Conservation (phyloP, 768 basidiomycete genomes). For the Suillus occidentalis region DNA sequence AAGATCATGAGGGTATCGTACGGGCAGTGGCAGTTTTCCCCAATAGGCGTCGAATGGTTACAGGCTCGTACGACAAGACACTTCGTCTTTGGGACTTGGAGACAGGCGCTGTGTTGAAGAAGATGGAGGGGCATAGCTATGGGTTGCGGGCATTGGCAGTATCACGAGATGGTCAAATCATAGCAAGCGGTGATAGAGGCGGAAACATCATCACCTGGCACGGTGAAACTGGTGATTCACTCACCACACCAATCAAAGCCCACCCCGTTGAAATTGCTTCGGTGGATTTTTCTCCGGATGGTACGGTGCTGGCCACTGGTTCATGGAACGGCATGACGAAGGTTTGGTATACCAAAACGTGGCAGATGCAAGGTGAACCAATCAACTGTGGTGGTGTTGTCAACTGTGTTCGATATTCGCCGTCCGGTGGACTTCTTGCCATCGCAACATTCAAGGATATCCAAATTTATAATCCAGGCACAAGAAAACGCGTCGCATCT, state of each 20-base stretch:
- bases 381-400: not conserved
- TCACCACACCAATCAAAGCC: not conserved
- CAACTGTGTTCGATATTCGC: not conserved
- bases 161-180: not conserved
- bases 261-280: accelerated
- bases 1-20: not conserved
- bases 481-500: not conserved
- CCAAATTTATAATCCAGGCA: not conserved
- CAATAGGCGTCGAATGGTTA: not conserved
- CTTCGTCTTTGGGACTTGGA: not conserved
- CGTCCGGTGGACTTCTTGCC: not conserved
- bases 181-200: not conserved
- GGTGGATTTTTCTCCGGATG: not conserved
- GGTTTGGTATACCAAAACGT: not conserved
- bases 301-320: not conserved
- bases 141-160: not conserved
- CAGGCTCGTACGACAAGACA: not conserved
- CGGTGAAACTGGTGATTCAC: not conserved
- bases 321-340: accelerated
- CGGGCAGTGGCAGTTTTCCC: not conserved
- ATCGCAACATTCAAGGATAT: not conserved
- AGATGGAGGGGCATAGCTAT: not conserved
- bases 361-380: not conserved
- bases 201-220: not conserved
- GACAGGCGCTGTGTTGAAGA: not conserved